Conservation (phyloP, 345 rosid species). For the Salix viminalis region DNA sequence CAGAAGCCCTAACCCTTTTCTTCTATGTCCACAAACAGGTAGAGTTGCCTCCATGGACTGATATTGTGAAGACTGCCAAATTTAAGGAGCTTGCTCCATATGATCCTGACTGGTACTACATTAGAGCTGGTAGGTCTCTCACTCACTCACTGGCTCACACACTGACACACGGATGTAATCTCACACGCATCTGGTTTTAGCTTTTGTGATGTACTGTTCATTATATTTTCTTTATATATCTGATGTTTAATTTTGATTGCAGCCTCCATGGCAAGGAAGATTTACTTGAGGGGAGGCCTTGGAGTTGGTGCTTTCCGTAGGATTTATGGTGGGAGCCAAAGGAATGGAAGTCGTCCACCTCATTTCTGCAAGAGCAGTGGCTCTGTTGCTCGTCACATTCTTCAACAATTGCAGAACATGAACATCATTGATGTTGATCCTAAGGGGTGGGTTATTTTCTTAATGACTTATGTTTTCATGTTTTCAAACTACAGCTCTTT, state of each 20-base stretch:
- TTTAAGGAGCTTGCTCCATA: conserved; percentile 37
- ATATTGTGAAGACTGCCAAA: conserved; percentile 32
- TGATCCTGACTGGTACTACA: conserved; percentile 44
- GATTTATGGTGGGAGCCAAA: conserved; percentile 84
- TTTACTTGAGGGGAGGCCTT: conserved; percentile 83
- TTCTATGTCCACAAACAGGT: conserved; percentile 31
- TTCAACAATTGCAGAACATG: conserved; percentile 69
- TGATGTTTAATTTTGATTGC: conserved; percentile 6
- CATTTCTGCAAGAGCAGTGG: conserved; percentile 94
- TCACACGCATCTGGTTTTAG: background rate
- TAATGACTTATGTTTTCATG: background rate
- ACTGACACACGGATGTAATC: background rate
- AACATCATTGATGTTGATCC: conserved; percentile 61
- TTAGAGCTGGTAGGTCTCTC: conserved; percentile 50
- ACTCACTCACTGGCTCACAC: background rate
- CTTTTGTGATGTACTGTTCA: no score
- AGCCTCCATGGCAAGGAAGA: conserved; percentile 96
- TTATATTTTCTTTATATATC: no score
- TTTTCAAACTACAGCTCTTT: background rate
- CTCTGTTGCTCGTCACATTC: conserved; percentile 75
- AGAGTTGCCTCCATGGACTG: conserved; percentile 61
- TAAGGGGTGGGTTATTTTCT: conserved; percentile 46
- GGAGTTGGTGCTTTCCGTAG: conserved; percentile 88
- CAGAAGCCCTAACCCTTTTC: no score
- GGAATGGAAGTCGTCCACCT: conserved; percentile 83